Evolutionary conservation across 1,139 yeast species (phyloP), one percentile per base, ranked within the genome.

Genomic region (Casaregolazyma lundiana): DNA sequence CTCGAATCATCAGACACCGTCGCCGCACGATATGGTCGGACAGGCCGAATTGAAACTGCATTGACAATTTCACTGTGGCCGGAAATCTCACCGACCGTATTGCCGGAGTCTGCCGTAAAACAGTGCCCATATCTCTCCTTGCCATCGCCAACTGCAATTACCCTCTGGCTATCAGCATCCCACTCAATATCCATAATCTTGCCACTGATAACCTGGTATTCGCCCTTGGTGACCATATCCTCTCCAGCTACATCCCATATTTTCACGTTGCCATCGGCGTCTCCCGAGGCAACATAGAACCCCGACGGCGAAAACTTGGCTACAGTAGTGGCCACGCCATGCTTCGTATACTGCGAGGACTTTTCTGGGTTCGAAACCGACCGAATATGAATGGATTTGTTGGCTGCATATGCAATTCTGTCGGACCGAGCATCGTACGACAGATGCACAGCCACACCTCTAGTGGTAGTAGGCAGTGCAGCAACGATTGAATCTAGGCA

Each of bases 141-240:
- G 42, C 98, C 97, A 58, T 86, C 84, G 45, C 99, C 99, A 8
- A 90, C 97, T 1, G 96, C 96, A 62, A 94, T 86, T 47, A 94
- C 70, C 54, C 98, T 75, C 49, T 81, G 72, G 43, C 82, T 80
- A 59, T 94, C 98, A 17, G 84, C 84, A 63, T 94, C 98, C 98
- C 97, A 94, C 1, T 90, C 82, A 53, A 92, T 72, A 52, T 88
- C 88, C 54, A 78, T 83, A 59, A 94, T 81, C 11, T 88, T 79
- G 2, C 97, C 97, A 35, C 86, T 77, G 52, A 92, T 77, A 29
- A 89, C 80, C 55, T 78, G 87, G 63, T 81, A 87, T 57, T 90
- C 96, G 49, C 90, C 83, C 66, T 90, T 90, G 44, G 87, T 69
- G 22, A 73, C 64, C 48, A 82, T 75, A 50, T 82, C 89, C 35